Conservation (phyloP, 805 yeast species). For the Starmerella khaoyaiensis region DNA sequence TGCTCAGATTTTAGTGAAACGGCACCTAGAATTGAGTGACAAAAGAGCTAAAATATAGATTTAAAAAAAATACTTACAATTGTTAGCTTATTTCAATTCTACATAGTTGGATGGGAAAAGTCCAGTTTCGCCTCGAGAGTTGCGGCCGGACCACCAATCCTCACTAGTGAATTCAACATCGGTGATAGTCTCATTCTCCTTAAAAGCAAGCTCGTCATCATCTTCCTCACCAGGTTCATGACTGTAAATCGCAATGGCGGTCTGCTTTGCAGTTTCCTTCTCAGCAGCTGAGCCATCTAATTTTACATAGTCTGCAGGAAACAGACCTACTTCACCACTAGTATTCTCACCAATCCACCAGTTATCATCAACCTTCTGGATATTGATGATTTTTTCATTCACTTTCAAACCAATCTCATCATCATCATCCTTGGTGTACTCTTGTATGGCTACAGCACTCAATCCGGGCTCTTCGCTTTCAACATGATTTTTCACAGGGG, state of each 20-base stretch:
- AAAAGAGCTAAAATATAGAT: not conserved
- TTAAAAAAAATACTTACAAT: no score
- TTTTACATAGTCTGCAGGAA: conserved; percentile 80
- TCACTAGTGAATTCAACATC: conserved; percentile 84
- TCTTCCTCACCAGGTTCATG: conserved; percentile 92
- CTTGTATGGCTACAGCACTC: conserved; percentile 50
- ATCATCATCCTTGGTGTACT: conserved; percentile 64
- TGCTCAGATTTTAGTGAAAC: conserved; percentile 8
- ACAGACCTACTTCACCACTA: conserved; percentile 68
- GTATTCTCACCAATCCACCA: conserved; percentile 83
- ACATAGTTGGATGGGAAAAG: conserved; percentile 91
- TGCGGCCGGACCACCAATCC: conserved; percentile 93
- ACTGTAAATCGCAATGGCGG: conserved; percentile 58
- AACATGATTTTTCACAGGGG: conserved; percentile 5
- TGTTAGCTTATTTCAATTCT: conserved; percentile 17
- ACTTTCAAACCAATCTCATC: conserved; percentile 57
- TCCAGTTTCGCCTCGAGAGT: conserved; percentile 57
- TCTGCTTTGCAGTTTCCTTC: conserved; percentile 26
- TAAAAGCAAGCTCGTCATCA: conserved; percentile 77
- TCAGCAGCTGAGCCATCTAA: conserved; percentile 4
- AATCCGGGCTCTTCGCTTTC: conserved; percentile 18
- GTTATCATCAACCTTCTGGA: conserved; percentile 59
- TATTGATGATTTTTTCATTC: conserved; percentile 53
- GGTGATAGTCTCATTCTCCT: conserved; percentile 67
- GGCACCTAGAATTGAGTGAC: not conserved